Percentiles rank a stretch among this genome's conserved stretches.
These are phyloP conservation scores for Torulaspora indica DNA, from an alignment of 805 yeast species.

Conservation along the genomic window DNA sequence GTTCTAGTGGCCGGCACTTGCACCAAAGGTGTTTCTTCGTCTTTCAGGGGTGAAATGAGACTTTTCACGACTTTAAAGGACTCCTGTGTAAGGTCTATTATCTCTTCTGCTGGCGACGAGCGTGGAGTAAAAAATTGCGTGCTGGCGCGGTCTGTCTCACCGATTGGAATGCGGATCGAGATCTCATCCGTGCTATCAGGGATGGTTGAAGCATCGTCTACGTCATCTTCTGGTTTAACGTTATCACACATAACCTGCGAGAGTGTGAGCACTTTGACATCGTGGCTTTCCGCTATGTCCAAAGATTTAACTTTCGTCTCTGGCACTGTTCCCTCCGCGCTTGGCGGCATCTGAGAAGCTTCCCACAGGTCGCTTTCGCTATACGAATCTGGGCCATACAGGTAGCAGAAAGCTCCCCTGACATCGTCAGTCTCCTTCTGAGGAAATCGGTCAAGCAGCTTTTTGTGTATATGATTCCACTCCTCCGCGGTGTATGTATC, in stretches of 20 bases:
- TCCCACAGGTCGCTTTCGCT: constrained; percentile 18
- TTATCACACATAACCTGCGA: constrained; percentile 31
- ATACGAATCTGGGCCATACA: constrained; percentile 23
- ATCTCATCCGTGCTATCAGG: constrained; percentile 17
- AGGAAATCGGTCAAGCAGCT: constrained; percentile 24
- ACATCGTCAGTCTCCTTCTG: constrained; percentile 21
- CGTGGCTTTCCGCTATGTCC: constrained; percentile 3
- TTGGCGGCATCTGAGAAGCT: constrained; percentile 23
- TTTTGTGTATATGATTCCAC: constrained; percentile 24
- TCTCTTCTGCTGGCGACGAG: constrained; percentile 7
- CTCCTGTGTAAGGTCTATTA: constrained; percentile 30
- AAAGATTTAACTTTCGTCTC: background rate
- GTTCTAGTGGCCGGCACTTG: constrained; percentile 36
- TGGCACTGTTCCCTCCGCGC: background rate
- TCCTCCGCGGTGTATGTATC: constrained; percentile 32
- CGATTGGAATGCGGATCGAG: constrained; percentile 12
- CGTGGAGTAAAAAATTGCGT: constrained; percentile 10
- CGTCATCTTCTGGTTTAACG: constrained; percentile 5
- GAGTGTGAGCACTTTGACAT: constrained; percentile 20
- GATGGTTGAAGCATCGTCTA: constrained; percentile 7
- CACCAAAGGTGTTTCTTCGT: constrained; percentile 12
- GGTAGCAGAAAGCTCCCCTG: constrained; percentile 20
- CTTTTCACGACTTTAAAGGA: constrained; percentile 31
- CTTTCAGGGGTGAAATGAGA: constrained; percentile 30
- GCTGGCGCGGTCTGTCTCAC: constrained; percentile 1